Conservation (phyloP, 2,329 filamentous ascomycete species). For the Chaetomiaceae sp. region DNA sequence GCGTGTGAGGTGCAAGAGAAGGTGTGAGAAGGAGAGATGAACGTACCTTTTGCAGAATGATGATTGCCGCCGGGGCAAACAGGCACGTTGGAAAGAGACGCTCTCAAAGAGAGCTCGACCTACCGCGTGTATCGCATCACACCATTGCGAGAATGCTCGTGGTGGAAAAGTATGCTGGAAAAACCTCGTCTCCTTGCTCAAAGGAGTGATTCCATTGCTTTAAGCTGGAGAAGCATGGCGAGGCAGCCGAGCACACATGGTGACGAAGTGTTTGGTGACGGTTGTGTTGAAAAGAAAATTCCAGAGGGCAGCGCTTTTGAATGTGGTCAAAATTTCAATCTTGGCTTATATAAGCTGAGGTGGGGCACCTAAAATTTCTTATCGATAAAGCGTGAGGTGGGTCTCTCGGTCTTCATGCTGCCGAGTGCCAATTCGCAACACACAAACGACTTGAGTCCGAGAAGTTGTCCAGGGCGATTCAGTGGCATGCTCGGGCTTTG, state of each 20-base stretch:
- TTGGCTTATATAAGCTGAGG: not conserved
- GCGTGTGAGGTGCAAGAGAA: not conserved
- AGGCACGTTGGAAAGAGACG: not conserved
- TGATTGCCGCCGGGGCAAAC: not conserved
- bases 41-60: slow-evolving; percentile 8
- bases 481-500: no score
- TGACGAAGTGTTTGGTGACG: not conserved
- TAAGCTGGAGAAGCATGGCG: not conserved
- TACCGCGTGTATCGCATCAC: slow-evolving; percentile 2
- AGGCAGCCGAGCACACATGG: not conserved
- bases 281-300: slow-evolving; percentile 7
- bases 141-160: not conserved
- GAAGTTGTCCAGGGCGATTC: no score
- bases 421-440: no score
- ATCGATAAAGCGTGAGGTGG: no score
- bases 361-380: not conserved
- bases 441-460: no score
- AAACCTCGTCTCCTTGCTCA: not conserved
- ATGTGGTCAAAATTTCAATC: not conserved
- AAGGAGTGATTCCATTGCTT: not conserved
- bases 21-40: not conserved
- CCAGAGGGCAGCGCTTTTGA: not conserved
- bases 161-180: not conserved
- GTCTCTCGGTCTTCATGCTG: not conserved
- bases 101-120: not conserved